phyloP scores from a whole-genome alignment of 2,329 filamentous ascomycete species.

The Lomentospora prolificans region DNA sequence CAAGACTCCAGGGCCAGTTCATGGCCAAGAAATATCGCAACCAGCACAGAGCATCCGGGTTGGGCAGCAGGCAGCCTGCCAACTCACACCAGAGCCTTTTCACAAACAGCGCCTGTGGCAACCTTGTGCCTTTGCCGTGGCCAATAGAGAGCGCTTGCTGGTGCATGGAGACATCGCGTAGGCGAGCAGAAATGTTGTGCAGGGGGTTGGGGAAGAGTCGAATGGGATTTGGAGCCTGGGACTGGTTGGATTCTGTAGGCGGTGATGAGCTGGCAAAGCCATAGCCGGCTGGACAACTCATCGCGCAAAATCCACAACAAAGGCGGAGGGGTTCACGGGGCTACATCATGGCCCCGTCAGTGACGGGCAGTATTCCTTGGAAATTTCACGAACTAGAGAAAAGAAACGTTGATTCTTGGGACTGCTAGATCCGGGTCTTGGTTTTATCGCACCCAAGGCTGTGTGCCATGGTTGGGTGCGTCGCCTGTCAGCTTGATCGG shows the following conservation, averaged over 20 bases:
- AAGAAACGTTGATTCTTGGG: too few species aligned
- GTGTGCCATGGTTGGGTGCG: too few species aligned
- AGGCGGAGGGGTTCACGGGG: background rate
- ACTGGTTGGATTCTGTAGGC: background rate
- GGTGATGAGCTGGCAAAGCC: background rate
- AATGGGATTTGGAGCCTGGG: background rate
- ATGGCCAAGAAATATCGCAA: background rate
- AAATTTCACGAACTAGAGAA: too few species aligned
- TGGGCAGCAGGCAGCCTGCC: too few species aligned
- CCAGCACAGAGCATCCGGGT: background rate
- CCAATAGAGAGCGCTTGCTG: background rate
- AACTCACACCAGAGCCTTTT: too few species aligned
- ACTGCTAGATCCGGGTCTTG: too few species aligned
- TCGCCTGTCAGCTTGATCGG: too few species aligned
- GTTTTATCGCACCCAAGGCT: too few species aligned
- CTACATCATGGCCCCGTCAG: background rate
- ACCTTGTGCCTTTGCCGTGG: background rate
- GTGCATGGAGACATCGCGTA: background rate
- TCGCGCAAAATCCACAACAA: background rate
- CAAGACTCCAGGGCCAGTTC: background rate
- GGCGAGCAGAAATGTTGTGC: background rate
- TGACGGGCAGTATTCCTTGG: background rate
- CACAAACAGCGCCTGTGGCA: background rate
- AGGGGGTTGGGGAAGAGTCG: background rate
- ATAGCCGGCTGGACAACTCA: constrained; percentile 1